Conservation (phyloP, 2,329 filamentous ascomycete genomes). For the Macrophomina pseudophaseolina region DNA sequence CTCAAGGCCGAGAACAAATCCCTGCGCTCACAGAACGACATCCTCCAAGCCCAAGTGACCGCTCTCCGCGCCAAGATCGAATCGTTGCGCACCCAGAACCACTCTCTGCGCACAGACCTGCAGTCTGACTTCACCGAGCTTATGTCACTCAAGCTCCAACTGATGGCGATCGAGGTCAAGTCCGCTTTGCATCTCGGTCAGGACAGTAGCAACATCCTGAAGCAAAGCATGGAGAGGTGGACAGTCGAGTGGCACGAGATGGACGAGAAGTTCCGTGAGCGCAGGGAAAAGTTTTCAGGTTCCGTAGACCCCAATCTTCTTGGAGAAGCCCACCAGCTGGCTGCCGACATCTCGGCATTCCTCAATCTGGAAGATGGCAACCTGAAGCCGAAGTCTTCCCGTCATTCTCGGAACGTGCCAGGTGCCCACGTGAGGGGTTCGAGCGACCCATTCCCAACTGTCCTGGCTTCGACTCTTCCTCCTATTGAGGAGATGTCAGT, state of each 20-base stretch:
- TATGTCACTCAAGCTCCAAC: conserved; percentile 46
- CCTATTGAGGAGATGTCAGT: background rate
- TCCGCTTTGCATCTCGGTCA: conserved; percentile 11
- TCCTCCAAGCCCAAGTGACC: conserved; percentile 16
- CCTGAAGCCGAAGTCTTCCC: conserved; percentile 1
- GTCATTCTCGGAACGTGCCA: background rate
- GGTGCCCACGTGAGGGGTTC: conserved; percentile 4
- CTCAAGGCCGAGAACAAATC: conserved; percentile 15
- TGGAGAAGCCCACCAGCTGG: conserved; percentile 17
- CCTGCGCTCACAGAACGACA: conserved; percentile 20
- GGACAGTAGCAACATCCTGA: conserved; percentile 11
- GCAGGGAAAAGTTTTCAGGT: conserved; percentile 16
- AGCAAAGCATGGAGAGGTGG: conserved; percentile 23
- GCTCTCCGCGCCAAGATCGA: conserved; percentile 35
- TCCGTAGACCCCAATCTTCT: conserved; percentile 4
- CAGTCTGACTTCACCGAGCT: conserved; percentile 47
- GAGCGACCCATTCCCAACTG: background rate
- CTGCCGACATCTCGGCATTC: conserved; percentile 19
- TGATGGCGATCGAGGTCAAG: conserved; percentile 41
- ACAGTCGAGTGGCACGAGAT: conserved; percentile 23
- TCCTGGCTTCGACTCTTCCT: background rate
- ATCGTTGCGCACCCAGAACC: conserved; percentile 43
- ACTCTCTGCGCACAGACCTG: conserved; percentile 42
- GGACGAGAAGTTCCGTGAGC: conserved; percentile 18
- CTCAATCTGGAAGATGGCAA: conserved; percentile 12